phyloP scores from a whole-genome alignment of 2,329 filamentous ascomycete genomes.

The Xylaria sp. region DNA sequence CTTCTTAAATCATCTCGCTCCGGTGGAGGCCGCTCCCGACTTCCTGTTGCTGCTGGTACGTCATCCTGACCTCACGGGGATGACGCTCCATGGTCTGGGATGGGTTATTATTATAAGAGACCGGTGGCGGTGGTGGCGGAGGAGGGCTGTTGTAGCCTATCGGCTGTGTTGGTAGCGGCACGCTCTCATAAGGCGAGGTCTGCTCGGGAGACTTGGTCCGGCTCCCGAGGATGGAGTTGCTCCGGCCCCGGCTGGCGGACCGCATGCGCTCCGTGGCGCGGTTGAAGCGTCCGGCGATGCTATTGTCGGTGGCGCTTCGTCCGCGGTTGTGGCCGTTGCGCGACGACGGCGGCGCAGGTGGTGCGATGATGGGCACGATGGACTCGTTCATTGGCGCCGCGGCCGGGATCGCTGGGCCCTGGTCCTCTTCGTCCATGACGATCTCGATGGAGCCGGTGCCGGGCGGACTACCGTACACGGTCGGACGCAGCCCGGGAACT shows the following conservation, averaged over 20 bases:
- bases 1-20: slow-evolving; percentile 65
- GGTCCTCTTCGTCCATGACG: slow-evolving; percentile 70
- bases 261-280: slow-evolving; percentile 70
- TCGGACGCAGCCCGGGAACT: slow-evolving; percentile 56
- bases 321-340: slow-evolving; percentile 64
- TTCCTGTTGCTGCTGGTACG: slow-evolving; percentile 51
- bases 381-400: slow-evolving; percentile 55
- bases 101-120: slow-evolving; percentile 31
- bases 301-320: slow-evolving; percentile 63
- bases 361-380: slow-evolving; percentile 57
- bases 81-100: slow-evolving; percentile 45
- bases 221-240: slow-evolving; percentile 52
- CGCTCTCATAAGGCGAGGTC: slow-evolving; percentile 53
- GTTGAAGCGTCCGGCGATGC: slow-evolving; percentile 63
- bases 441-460: slow-evolving; percentile 71
- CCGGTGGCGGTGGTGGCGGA: slow-evolving; percentile 48
- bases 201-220: slow-evolving; percentile 54
- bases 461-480: slow-evolving; percentile 54
- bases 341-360: slow-evolving; percentile 56
- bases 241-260: slow-evolving; percentile 66
- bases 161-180: slow-evolving; percentile 45
- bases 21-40: slow-evolving; percentile 62
- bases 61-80: slow-evolving; percentile 52
- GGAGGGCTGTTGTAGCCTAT: slow-evolving; percentile 45
- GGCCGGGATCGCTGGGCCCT: slow-evolving; percentile 37